Conservation (phyloP, 805 yeast genomes). For the Saturnispora ahearnii region DNA sequence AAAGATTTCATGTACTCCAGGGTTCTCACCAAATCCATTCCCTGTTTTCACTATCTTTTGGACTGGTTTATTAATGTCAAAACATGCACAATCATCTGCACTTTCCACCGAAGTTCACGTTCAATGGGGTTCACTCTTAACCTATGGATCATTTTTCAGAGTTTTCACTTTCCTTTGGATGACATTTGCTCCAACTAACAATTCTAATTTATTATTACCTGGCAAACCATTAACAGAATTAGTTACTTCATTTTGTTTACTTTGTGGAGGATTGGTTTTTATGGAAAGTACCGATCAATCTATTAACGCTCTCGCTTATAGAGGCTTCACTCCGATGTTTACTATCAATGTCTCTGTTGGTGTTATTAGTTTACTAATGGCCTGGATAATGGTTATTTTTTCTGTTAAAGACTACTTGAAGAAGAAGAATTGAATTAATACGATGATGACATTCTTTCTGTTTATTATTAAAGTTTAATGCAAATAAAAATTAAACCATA, state of each 20-base stretch:
- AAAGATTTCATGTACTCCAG: constrained; percentile 40
- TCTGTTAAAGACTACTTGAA: constrained; percentile 48
- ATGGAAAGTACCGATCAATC: constrained; percentile 89
- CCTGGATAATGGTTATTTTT: constrained; percentile 73
- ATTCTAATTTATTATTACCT: constrained; percentile 30
- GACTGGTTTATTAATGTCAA: constrained; percentile 95
- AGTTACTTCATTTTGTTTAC: constrained; percentile 63
- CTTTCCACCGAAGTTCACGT: constrained; percentile 73
- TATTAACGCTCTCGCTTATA: constrained; percentile 68
- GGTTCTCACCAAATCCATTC: constrained; percentile 88
- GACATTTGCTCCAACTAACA: constrained; percentile 34
- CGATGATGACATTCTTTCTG: background rate
- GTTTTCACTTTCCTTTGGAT: constrained; percentile 51
- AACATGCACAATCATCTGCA: constrained; percentile 77
- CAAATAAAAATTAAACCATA: too few species aligned
- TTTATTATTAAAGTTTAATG: too few species aligned
- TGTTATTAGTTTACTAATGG: constrained; percentile 66
- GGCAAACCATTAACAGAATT: constrained; percentile 82
- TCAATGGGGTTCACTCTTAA: constrained; percentile 86
- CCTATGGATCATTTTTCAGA: constrained; percentile 77
- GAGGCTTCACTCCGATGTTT: constrained; percentile 84
- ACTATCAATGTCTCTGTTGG: constrained; percentile 85
- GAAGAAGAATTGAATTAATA: constrained; percentile 1
- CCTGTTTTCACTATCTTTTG: constrained; percentile 89
- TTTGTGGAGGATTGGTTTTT: constrained; percentile 86